phyloP scores from a whole-genome alignment of 2,329 filamentous ascomycete genomes.

The Fusarium pseudograminearum region DNA sequence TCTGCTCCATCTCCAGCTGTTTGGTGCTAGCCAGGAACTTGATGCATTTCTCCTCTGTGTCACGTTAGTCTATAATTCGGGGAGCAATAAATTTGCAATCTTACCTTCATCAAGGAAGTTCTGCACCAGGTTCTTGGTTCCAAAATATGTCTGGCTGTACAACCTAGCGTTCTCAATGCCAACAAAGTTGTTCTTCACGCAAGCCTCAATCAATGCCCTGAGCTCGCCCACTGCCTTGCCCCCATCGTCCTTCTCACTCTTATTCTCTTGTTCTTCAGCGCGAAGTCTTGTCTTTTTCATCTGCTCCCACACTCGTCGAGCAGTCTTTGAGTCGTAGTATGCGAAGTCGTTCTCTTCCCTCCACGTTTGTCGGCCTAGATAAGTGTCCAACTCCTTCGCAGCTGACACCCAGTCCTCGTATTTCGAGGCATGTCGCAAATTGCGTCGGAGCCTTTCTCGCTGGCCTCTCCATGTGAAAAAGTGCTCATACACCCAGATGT shows the following conservation, averaged over 20 bases:
- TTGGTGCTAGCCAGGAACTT: conserved; percentile 75
- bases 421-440: conserved; percentile 76
- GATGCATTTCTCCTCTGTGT: conserved; percentile 73
- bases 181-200: conserved; percentile 97
- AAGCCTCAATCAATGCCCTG: conserved; percentile 82
- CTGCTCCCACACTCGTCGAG: conserved; percentile 81
- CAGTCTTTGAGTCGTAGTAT: conserved; percentile 90
- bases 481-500: conserved; percentile 94
- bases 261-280: conserved; percentile 65
- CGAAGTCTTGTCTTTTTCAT: conserved; percentile 72
- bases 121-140: conserved; percentile 95
- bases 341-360: conserved; percentile 81
- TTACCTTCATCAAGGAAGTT: conserved; percentile 86
- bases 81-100: conserved; percentile 27
- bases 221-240: conserved; percentile 77
- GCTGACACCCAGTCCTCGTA: conserved; percentile 88
- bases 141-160: conserved; percentile 98
- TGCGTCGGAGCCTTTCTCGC: conserved; percentile 76
- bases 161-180: conserved; percentile 92
- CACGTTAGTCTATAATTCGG: conserved; percentile 20
- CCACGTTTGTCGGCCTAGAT: conserved; percentile 84
- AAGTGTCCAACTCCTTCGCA: conserved; percentile 82
- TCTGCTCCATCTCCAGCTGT: conserved; percentile 77
- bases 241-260: conserved; percentile 53
- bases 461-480: conserved; percentile 89